phyloP scores from a whole-genome alignment of 2,329 filamentous ascomycete species.

The Stemphylium beticola region DNA sequence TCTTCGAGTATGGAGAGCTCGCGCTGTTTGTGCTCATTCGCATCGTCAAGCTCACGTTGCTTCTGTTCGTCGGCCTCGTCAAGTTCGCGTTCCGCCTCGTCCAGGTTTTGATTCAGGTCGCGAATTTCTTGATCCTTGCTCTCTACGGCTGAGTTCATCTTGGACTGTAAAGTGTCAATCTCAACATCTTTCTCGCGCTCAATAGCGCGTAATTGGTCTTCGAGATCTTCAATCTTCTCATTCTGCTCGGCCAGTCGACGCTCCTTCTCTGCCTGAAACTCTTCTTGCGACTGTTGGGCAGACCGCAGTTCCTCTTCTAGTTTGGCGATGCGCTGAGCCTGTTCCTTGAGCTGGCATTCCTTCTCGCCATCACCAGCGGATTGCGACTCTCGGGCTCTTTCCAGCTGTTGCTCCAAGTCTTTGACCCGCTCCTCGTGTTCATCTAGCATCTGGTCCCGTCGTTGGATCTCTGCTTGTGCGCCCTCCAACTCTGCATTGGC shows the following conservation, averaged over 20 bases:
- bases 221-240: slow-evolving; percentile 43
- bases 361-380: slow-evolving; percentile 40
- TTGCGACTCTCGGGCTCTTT: slow-evolving; percentile 37
- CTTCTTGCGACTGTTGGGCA: slow-evolving; percentile 30
- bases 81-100: slow-evolving; percentile 42
- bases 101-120: slow-evolving; percentile 50
- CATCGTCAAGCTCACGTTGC: slow-evolving; percentile 37
- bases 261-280: slow-evolving; percentile 35
- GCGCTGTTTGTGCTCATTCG: slow-evolving; percentile 37
- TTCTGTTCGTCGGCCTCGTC: slow-evolving; percentile 35
- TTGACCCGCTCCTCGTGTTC: slow-evolving; percentile 49
- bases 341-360: slow-evolving; percentile 36
- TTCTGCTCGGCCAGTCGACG: slow-evolving; percentile 40
- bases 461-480: slow-evolving; percentile 42
- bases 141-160: slow-evolving; percentile 48
- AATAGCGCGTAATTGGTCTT: slow-evolving; percentile 35
- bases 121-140: slow-evolving; percentile 59
- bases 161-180: slow-evolving; percentile 50
- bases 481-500: slow-evolving; percentile 43
- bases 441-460: slow-evolving; percentile 45
- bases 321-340: slow-evolving; percentile 38
- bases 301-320: slow-evolving; percentile 37
- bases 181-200: slow-evolving; percentile 50
- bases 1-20: slow-evolving; percentile 41
- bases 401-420: slow-evolving; percentile 40